phyloP scores from a whole-genome alignment of 371 early-diverging fungal species.

The Nematocida minor region DNA sequence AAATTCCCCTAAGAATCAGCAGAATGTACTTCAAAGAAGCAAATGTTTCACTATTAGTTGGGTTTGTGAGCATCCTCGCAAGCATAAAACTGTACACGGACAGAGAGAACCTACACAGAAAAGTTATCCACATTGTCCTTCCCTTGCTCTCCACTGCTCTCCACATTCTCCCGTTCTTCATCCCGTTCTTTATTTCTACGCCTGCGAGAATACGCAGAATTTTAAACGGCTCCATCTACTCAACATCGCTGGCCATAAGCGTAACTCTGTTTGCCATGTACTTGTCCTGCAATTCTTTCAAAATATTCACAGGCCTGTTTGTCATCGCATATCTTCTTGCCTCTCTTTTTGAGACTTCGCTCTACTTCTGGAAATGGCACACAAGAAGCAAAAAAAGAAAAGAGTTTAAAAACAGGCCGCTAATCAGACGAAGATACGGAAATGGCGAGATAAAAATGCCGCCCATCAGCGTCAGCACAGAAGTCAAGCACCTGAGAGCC shows the following conservation, averaged over 20 bases:
- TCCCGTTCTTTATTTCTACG: conserved; percentile 35
- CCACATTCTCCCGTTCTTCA: conserved; percentile 9
- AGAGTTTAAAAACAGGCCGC: conserved; percentile 15
- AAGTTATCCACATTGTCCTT: not conserved
- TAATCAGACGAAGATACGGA: conserved; percentile 37
- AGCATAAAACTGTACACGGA: not conserved
- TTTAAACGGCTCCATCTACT: not conserved
- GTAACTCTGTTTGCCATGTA: not conserved
- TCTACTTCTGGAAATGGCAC: conserved; percentile 24
- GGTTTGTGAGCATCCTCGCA: not conserved
- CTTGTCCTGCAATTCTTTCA: not conserved
- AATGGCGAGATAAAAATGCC: conserved; percentile 24
- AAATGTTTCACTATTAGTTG: conserved; percentile 5
- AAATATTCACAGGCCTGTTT: not conserved
- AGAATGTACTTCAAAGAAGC: conserved; percentile 33
- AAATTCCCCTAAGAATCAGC: conserved; percentile 6
- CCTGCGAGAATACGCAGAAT: not conserved
- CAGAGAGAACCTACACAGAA: not conserved
- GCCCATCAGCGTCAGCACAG: conserved; percentile 30
- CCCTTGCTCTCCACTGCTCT: not conserved
- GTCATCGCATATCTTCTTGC: not conserved
- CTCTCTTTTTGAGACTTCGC: not conserved
- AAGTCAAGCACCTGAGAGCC: conserved; percentile 36
- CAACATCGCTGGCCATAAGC: not conserved
- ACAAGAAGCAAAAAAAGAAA: conserved; percentile 6